Evolutionary conservation across 2,329 filamentous ascomycete species (phyloP), one percentile per base, ranked within the genome.

Genomic region (Mariannaea sp.): DNA sequence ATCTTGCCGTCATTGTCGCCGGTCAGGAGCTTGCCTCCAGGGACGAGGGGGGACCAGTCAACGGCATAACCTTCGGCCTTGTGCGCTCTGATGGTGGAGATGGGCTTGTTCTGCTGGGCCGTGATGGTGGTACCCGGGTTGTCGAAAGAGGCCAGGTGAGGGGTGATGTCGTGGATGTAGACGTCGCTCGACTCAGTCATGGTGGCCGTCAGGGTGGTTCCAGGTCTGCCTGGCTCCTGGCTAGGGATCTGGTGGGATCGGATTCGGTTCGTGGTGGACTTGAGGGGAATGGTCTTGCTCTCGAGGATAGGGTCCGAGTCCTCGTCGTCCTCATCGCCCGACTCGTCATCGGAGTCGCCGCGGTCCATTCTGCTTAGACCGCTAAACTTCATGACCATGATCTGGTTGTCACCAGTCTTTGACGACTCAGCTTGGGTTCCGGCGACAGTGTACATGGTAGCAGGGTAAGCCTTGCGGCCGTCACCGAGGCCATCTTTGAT

Each of bases 341-440:
- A 84, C 35, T 90, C 88, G 24, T 89, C 88, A 14, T 85, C 84
- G 42, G 83, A 82, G 29, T 78, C 82, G 2, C 81, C 83, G 55
- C 83, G 81, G 67, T 96, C 89, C 87, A 94, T 97, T 69, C 86
- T 87, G 69, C 90, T 90, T 58, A 99, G 78, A 13, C 92, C 90
- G 68, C 92, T 96, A 71, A 99, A 87, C 77, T 97, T 97, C 84
- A 97, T 90, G 32, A 97, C 86, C 85, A 97, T 87, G 68, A 99
- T 78, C 74, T 95, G 86, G 73, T 99, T 99, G 68, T 99, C 94
- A 71, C 86, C 88, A 43, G 88, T 81, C 62, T 86, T 82, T 42
- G 80, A 78, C 53, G 76, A 79, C 65, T 93, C 92, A 32, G 94
- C 94, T 77, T 99, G 94, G 10, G 94, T 99, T 55, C 94, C 94